Conservation (phyloP, 2,329 filamentous ascomycete genomes). For the Diaporthe destruens region DNA sequence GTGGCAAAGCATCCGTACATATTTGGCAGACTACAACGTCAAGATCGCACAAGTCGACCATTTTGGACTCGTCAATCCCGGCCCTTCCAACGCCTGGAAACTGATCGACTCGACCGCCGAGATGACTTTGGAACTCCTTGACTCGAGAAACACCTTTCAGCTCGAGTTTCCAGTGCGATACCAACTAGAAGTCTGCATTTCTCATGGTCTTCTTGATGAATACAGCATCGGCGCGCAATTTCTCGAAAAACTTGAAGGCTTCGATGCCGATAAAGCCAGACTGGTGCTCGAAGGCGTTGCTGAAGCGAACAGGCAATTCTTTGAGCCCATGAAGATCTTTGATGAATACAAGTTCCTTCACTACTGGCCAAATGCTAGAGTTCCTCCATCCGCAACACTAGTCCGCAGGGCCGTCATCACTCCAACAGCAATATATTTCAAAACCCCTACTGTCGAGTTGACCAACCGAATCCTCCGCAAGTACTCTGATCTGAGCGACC, state of each 20-base stretch:
- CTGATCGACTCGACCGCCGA: constrained; percentile 30
- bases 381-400: constrained; percentile 80
- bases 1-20: constrained; percentile 60
- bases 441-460: constrained; percentile 82
- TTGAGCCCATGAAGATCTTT: constrained; percentile 81
- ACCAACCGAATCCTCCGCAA: constrained; percentile 89
- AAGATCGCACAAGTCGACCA: constrained; percentile 45
- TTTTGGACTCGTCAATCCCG: constrained; percentile 36
- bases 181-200: constrained; percentile 94
- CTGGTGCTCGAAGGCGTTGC: constrained; percentile 81
- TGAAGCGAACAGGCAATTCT: constrained; percentile 71
- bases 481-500: constrained; percentile 76
- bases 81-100: constrained; percentile 30
- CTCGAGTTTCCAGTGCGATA: constrained; percentile 83
- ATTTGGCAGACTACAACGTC: constrained; percentile 81
- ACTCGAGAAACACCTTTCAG: constrained; percentile 53
- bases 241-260: constrained; percentile 67
- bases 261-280: constrained; percentile 64
- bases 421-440: constrained; percentile 84
- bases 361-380: constrained; percentile 59
- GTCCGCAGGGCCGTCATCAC: constrained; percentile 85
- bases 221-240: constrained; percentile 78
- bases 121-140: constrained; percentile 48
- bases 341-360: constrained; percentile 61
- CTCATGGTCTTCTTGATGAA: constrained; percentile 81